Conservation (phyloP, 1,139 yeast genomes). For the Suhomyces maxii region DNA sequence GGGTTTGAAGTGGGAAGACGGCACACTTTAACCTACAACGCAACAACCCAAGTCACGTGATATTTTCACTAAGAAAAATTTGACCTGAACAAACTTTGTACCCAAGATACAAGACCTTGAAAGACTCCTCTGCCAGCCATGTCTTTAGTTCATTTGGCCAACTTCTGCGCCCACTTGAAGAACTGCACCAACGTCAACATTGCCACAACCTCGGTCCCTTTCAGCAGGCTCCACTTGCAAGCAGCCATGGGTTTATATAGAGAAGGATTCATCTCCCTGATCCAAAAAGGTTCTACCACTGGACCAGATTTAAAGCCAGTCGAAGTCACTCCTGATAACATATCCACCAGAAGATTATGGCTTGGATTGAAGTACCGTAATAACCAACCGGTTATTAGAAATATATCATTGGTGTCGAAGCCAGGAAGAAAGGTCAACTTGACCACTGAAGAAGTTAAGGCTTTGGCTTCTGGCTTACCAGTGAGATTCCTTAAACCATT, state of each 20-base stretch:
- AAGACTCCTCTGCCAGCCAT: conserved; percentile 28
- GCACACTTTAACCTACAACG: not conserved
- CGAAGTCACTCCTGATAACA: conserved; percentile 86
- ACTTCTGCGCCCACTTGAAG: conserved; percentile 85
- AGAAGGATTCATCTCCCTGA: conserved; percentile 83
- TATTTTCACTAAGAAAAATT: too few species aligned
- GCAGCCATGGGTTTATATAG: conserved; percentile 82
- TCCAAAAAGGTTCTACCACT: conserved; percentile 83
- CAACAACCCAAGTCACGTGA: too few species aligned
- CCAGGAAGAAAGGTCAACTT: conserved; percentile 80
- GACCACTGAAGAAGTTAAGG: conserved; percentile 61
- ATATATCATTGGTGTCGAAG: conserved; percentile 73
- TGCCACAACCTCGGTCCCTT: conserved; percentile 79
- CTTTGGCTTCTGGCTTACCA: conserved; percentile 72
- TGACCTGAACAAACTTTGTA: too few species aligned
- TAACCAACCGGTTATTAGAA: conserved; percentile 71
- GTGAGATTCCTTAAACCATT: conserved; percentile 77
- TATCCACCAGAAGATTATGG: conserved; percentile 88
- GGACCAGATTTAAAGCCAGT: conserved; percentile 80
- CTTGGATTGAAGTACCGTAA: conserved; percentile 85
- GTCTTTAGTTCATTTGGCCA: conserved; percentile 85
- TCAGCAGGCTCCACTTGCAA: conserved; percentile 78
- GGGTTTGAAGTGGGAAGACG: not conserved
- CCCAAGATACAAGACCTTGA: too few species aligned
- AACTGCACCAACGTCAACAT: conserved; percentile 79